Base-by-base conservation (phyloP, 306 rosid genomes). In the Quercus bicolor region DNA sequence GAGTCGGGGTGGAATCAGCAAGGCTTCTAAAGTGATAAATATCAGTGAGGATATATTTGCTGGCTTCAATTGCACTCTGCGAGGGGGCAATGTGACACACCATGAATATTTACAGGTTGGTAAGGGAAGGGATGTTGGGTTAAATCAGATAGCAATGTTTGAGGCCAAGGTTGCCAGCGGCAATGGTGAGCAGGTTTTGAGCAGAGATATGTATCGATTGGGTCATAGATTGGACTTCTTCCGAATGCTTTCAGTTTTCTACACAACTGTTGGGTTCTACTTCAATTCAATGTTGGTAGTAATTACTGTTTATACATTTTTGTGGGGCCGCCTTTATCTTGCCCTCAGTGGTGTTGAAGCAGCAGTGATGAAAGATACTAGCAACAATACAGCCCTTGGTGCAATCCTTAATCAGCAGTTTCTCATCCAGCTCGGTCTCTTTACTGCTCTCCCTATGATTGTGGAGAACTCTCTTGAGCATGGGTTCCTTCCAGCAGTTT, bases 191-290 rank as follows among this genome's bases (percentile, higher is more conserved):
- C 98, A 94, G 89, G 89, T 86, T 79, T 83, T 94, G 84, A 94
- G 98, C 85, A 87, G 98, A 84, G 98, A 94, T 80, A 85, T 94
- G 56, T 94, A 94, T 76, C 91, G 98, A 57, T 85, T 94, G 74
- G 98, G 98, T 62, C 98, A 94, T 82, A 88, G 98, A 87, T 79
- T 94, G 90, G 98, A 94, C 84, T 94, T 94, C 88, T 94, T 94
- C 80, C 94, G 98, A 76, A 92, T 94, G 98, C 94, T 94, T 52
- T 94, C 98, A 14, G 87, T 94, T 83, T 94, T 92, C 91, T 94
- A 90, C 82, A 61, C 97, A 7, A 94, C 97, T 40, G 73, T 92
- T 18, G 98, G 98, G 55, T 90, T 75, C 87, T 94, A 85, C 81
- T 92, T 88, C 59, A 92, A 89, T 85, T 83, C 98, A 57, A 88